phyloP scores from a whole-genome alignment of 208 protist genomes.

The Trypanosoma cruzi region DNA sequence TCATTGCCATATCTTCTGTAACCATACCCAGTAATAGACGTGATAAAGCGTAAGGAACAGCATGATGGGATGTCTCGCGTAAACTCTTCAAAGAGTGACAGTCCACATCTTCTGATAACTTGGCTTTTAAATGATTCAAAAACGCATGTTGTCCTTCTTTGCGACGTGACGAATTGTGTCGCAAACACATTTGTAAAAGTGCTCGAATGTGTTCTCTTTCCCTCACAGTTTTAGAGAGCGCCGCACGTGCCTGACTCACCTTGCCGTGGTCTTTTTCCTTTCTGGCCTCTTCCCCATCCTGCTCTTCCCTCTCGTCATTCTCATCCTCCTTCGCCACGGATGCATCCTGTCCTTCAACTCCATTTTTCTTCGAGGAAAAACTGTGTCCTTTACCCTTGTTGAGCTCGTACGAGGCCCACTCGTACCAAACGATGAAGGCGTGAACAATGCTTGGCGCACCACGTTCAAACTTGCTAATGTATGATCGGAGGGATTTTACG shows the following conservation, averaged over 20 bases:
- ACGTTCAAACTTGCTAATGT: conserved; percentile 72
- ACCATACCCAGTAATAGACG: conserved; percentile 87
- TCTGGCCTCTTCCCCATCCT: conserved; percentile 1
- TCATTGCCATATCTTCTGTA: conserved; percentile 79
- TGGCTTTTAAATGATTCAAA: conserved; percentile 77
- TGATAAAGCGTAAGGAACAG: conserved; percentile 76
- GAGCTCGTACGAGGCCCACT: conserved; percentile 81
- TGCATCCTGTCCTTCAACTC: not conserved
- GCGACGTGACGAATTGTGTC: conserved; percentile 74
- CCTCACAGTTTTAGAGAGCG: conserved; percentile 70
- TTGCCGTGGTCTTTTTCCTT: conserved; percentile 24
- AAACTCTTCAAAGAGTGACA: conserved; percentile 64
- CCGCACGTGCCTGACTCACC: conserved; percentile 46
- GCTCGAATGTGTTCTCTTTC: conserved; percentile 83
- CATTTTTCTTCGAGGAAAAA: conserved; percentile 6
- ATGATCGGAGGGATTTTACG: conserved; percentile 65
- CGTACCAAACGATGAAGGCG: conserved; percentile 79
- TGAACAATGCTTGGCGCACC: conserved; percentile 52
- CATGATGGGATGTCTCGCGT: conserved; percentile 76
- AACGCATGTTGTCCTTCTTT: conserved; percentile 84
- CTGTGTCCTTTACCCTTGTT: conserved; percentile 47
- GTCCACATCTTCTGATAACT: conserved; percentile 67
- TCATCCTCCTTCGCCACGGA: conserved; percentile 15
- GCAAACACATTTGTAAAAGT: conserved; percentile 84
- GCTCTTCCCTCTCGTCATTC: conserved; percentile 6